Conservation (phyloP, 2,329 filamentous ascomycete species). For the Cyphellophora attinorum region DNA sequence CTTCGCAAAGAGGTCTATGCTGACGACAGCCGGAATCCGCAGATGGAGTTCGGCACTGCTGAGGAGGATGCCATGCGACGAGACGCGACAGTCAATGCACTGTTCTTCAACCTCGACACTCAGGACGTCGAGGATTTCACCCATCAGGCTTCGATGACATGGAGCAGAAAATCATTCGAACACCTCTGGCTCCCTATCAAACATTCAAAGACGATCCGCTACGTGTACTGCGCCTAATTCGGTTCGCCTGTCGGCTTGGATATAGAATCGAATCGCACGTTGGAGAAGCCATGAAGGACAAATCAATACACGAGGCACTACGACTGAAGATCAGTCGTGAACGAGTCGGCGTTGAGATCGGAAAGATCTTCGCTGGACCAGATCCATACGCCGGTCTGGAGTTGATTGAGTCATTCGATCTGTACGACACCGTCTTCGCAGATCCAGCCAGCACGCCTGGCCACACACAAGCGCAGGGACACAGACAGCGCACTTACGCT, state of each 20-base stretch:
- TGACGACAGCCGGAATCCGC: slow-evolving; percentile 79
- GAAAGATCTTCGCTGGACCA: slow-evolving; percentile 77
- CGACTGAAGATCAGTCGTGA: slow-evolving; percentile 85
- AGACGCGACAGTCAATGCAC: slow-evolving; percentile 88
- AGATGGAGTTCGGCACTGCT: slow-evolving; percentile 88
- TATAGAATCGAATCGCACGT: slow-evolving; percentile 68
- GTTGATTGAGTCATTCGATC: slow-evolving; percentile 14
- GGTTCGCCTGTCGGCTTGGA: slow-evolving; percentile 76
- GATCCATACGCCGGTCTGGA: slow-evolving; percentile 16
- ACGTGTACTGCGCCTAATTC: slow-evolving; percentile 72
- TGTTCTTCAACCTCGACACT: slow-evolving; percentile 89
- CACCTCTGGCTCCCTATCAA: slow-evolving; percentile 76
- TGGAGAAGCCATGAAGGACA: slow-evolving; percentile 64
- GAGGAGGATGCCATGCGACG: slow-evolving; percentile 80
- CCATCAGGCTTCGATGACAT: slow-evolving; percentile 65
- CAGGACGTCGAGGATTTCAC: slow-evolving; percentile 77
- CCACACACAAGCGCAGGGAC: not conserved
- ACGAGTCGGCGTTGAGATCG: slow-evolving; percentile 73
- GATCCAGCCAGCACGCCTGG: slow-evolving; percentile 7
- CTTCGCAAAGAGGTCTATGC: slow-evolving; percentile 83
- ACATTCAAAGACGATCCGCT: slow-evolving; percentile 94
- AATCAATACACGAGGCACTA: slow-evolving; percentile 70
- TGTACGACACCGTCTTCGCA: slow-evolving; percentile 17
- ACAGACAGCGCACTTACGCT: slow-evolving; percentile 10
- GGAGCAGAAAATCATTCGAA: slow-evolving; percentile 62